Evolutionary conservation across 176 grass and related monocot species (phyloP), one percentile per base, ranked within the genome.

Genomic region (Musa beccarii): DNA sequence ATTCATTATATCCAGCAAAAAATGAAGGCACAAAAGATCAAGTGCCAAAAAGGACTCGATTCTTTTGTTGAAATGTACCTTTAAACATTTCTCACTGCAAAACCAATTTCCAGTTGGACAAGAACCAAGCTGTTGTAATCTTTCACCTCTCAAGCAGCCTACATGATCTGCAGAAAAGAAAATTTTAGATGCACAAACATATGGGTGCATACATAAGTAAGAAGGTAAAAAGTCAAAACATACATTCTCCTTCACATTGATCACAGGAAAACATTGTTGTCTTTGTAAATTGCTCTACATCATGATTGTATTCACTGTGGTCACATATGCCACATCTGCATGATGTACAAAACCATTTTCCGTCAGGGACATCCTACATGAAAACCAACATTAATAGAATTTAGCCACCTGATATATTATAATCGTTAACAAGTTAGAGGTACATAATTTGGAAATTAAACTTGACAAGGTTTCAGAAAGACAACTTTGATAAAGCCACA

Each of bases 161-260:
- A 91, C 78, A 63, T 96, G 92, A 91, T 86, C 88, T 96, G 78
- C n/a, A 63, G 69, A 63, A 81, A 82, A 25, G 78, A 55, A 14
- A 80, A 68, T n/a, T 78, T 64, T 78, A 77, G 29, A 83, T 62
- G 11, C 11, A 14, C 10, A 66, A 63, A 81, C 54, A 63, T 73
- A 75, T 53, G 79, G 72, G 70, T 62, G 61, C 10, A 66, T 51
- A 55, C 52, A 71, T 53, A n/a, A 53, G 53, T 73, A 52, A 54
- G 56, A 56, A 11, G 9, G 68, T 70, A 68, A 8, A 72, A 29
- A 65, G 64, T 65, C 75, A n/a, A 88, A 80, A 5, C 89, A 19
- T 92, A 92, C 89, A 89, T 84, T 89, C 89, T 49, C 64, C 73
- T 82, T 90, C 88, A 78, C 92, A 95, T 49, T 90, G 88, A 73